phyloP scores from a whole-genome alignment of 257 asterid genomes.

The Henckelia pumila region DNA sequence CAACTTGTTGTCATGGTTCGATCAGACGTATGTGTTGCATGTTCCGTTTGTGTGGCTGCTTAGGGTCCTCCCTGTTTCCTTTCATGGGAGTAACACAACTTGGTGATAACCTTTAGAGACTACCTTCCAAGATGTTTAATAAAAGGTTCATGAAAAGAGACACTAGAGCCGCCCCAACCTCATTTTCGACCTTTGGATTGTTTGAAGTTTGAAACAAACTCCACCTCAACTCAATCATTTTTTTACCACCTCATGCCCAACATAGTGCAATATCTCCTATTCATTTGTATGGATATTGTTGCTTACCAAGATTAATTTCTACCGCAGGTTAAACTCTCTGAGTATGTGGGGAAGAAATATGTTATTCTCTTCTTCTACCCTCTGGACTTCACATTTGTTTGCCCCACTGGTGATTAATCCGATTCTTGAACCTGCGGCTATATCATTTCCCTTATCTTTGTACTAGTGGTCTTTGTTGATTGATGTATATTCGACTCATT shows the following conservation, averaged over 20 bases:
- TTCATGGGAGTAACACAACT: background rate
- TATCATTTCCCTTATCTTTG: background rate
- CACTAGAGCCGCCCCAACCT: background rate
- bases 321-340: slow-evolving; percentile 89
- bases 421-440: slow-evolving; percentile 1
- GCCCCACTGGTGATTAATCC: slow-evolving; percentile 93
- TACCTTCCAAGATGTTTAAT: background rate
- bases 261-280: background rate
- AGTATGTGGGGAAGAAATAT: slow-evolving; percentile 89
- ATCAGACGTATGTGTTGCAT: too few species aligned
- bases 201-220: slow-evolving; percentile 7
- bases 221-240: background rate
- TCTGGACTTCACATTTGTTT: slow-evolving; percentile 54
- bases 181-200: background rate
- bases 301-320: background rate
- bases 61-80: background rate
- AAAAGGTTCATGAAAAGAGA: background rate
- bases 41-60: background rate
- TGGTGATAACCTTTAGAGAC: background rate
- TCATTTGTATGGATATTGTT: background rate
- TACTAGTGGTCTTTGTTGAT: slow-evolving; percentile 13
- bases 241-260: background rate
- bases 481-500: slow-evolving; percentile 13
- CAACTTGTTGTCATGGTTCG: background rate
- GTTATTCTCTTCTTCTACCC: slow-evolving; percentile 49